Evolutionary conservation across 164 flowering plant species (phyloP), one percentile per base, ranked within the genome.

Genomic region (Amborella trichopoda): DNA sequence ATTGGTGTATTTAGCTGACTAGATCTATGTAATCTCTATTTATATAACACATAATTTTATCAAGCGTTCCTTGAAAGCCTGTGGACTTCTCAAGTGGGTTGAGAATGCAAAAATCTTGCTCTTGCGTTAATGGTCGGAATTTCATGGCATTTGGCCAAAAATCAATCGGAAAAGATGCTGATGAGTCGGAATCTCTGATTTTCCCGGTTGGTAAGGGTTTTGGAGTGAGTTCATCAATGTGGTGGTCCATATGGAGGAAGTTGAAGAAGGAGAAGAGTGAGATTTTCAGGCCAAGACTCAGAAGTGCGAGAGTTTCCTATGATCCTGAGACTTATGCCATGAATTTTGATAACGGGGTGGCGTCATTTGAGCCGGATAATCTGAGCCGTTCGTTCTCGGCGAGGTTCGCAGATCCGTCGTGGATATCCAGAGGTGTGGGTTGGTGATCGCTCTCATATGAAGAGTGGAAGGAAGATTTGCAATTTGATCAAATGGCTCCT

Each of bases 291-390:
- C 53, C n/a, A n/a, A n/a, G n/a, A n/a, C n/a, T n/a, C n/a, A n/a
- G n/a, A n/a, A n/a, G n/a, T n/a, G n/a, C 22, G 14, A 56, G 56
- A 47, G 62, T 53, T 2, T 47, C 69, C 21, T 81, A 81, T 53
- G 77, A 78, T 68, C 64, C 68, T 2, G 60, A 65, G 28, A 55
- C 69, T n/a, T 81, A 81, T 25, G 44, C 62, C 17, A 78, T 70
- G 69, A 81, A 81, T 56, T 81, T 81, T 42, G 90, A 81, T 69
- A 72, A 78, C 22, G 90, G 80, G 40, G 50, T 47, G 2, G 60
- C 54, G n/a, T 67, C 64, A 64, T 44, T 54, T 20, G 85, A 78
- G 40, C 78, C 71, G 1, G 84, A 78, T 23, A 55, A 63, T 37
- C 72, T 72, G 40, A 60, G 68, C 34, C 65, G 90, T 16, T 81